Evolutionary conservation across 805 yeast genomes (phyloP), one percentile per base, ranked within the genome.

Genomic region (Teunomyces pallodes): DNA sequence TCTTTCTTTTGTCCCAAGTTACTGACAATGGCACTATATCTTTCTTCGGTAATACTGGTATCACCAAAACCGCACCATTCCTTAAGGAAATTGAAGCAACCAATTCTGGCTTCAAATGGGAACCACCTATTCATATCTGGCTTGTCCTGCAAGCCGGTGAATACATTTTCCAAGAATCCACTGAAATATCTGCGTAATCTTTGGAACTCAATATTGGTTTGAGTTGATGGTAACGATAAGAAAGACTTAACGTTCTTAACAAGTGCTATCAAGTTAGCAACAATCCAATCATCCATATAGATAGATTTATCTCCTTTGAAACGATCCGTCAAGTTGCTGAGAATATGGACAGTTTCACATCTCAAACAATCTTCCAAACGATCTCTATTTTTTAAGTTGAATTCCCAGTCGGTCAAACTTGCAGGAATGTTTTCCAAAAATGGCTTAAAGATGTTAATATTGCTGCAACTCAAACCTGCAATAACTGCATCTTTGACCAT

Each of bases 11-110:
- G 58, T 54, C 66, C 74, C 46, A 70, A 67, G 9, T 66, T 71
- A 36, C 70, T 71, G 13, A 81, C 74, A 82, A 84, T 84, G 1
- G 66, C 55, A 4, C 69, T 62, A 54, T 90, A 90, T 40, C 97
- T 73, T 36, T 85, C 86, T 28, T 81, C 82, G 2, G 90, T 80
- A 2, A 83, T 59, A 7, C 81, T 76, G 20, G 82, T 73, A 45
- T 81, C 84, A 2, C 98, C 97, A 65, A 81, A 82, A 0, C 96
- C 96, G 64, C 97, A 90, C 99, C 99, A 94, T 62, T 89, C 96
- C 54, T 87, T 91, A 48, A 94, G 70, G 58, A 81, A 86, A 41
- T 83, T 81, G 69, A 90, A 91, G 52, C 95, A 87, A 2, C 88
- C 86, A 28, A 87, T 82, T 46, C 97, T 74, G 2, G 90, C 92